These are phyloP conservation scores for Coemansia sp. DNA, from an alignment of 371 early-diverging fungal genomes.

Conservation along the genomic window DNA sequence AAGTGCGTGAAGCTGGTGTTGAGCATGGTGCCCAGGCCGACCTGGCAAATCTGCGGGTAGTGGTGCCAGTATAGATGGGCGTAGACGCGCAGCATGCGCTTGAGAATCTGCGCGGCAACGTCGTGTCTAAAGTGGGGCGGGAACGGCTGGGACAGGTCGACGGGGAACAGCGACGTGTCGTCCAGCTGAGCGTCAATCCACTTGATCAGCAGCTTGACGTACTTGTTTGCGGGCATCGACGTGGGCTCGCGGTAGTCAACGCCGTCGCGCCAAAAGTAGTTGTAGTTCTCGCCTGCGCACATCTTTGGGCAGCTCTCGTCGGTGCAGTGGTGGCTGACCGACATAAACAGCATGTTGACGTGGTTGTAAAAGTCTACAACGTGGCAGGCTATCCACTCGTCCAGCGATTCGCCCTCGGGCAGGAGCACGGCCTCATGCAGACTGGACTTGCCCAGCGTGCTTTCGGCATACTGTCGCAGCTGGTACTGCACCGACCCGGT, in stretches of 20 bases:
- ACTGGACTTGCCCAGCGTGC: constrained; percentile 74
- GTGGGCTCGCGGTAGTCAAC: constrained; percentile 71
- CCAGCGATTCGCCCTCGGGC: constrained; percentile 81
- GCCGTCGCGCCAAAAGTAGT: constrained; percentile 84
- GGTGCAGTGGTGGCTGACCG: constrained; percentile 80
- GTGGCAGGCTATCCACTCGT: constrained; percentile 90
- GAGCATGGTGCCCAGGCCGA: constrained; percentile 78
- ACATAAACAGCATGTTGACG: constrained; percentile 84
- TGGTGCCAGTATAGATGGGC: constrained; percentile 88
- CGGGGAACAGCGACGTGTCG: constrained; percentile 78
- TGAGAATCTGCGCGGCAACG: constrained; percentile 68
- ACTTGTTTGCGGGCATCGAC: constrained; percentile 80
- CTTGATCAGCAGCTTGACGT: constrained; percentile 78
- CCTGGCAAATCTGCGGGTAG: constrained; percentile 63
- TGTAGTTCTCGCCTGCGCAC: constrained; percentile 82
- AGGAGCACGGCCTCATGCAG: constrained; percentile 69
- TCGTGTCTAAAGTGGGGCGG: constrained; percentile 56
- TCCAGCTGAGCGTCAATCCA: constrained; percentile 82
- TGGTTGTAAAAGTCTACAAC: constrained; percentile 93
- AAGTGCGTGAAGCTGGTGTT: constrained; percentile 91
- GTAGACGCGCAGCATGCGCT: constrained; percentile 81
- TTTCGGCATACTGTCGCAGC: constrained; percentile 54
- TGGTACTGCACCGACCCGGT: constrained; percentile 52
- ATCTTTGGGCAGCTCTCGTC: constrained; percentile 78
- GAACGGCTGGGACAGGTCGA: constrained; percentile 68